These are phyloP conservation scores for Herpetomonas samuelpessoai DNA, from an alignment of 208 protist species.

Conservation along the genomic window DNA sequence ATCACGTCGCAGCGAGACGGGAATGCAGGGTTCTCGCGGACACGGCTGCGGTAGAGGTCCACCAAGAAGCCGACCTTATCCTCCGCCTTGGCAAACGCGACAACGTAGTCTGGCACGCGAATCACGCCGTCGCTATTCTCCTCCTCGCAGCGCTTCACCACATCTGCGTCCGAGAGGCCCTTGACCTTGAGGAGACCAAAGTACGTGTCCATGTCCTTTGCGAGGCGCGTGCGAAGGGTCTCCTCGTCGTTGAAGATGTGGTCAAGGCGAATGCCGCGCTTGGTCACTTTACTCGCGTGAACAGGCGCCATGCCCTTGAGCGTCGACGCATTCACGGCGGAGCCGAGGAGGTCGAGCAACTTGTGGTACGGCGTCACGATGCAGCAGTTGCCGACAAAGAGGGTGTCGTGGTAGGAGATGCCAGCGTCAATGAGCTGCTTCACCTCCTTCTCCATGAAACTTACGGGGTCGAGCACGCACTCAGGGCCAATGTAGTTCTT, in stretches of 20 bases:
- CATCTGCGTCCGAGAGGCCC: slow-evolving; percentile 71
- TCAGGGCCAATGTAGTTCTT: slow-evolving; percentile 85
- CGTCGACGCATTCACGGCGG: slow-evolving; percentile 81
- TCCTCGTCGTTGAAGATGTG: slow-evolving; percentile 90
- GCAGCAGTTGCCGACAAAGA: slow-evolving; percentile 89
- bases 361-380: slow-evolving; percentile 93
- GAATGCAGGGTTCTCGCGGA: slow-evolving; percentile 77
- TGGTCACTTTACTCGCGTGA: slow-evolving; percentile 88
- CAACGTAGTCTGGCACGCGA: slow-evolving; percentile 79
- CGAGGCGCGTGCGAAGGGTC: slow-evolving; percentile 52
- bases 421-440: slow-evolving; percentile 75
- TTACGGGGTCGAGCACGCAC: slow-evolving; percentile 91
- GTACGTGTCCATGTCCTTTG: slow-evolving; percentile 89
- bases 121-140: slow-evolving; percentile 84
- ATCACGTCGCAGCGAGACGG: slow-evolving; percentile 80
- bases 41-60: slow-evolving; percentile 67
- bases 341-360: slow-evolving; percentile 83
- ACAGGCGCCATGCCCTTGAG: slow-evolving; percentile 91
- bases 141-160: slow-evolving; percentile 66
- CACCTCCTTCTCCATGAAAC: slow-evolving; percentile 90
- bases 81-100: slow-evolving; percentile 70
- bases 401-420: slow-evolving; percentile 68
- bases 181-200: slow-evolving; percentile 69
- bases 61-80: slow-evolving; percentile 87
- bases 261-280: slow-evolving; percentile 88